Evolutionary conservation across 2,329 filamentous ascomycete genomes (phyloP).

Genomic region (Alternaria hordeiaustralica): DNA sequence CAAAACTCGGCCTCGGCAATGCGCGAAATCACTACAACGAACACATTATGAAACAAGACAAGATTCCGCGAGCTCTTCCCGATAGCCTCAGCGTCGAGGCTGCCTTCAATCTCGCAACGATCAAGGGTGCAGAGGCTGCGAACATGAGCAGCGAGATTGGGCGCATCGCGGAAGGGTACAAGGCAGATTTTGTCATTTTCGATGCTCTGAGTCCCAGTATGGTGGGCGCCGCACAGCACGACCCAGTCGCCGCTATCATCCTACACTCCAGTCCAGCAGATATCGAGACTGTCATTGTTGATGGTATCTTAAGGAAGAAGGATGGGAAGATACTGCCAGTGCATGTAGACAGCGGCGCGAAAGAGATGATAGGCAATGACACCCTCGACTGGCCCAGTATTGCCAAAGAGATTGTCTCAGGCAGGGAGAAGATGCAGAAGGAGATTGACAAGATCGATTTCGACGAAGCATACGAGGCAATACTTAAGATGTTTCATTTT

Average conservation of each 20-base stretch:
- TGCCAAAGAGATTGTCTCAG: constrained; percentile 37
- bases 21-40: constrained; percentile 52
- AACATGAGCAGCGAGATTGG: constrained; percentile 54
- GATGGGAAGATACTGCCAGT: constrained; percentile 39
- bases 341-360: constrained; percentile 26
- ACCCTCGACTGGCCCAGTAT: constrained; percentile 41
- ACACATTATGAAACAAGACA: constrained; percentile 51
- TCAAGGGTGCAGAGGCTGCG: constrained; percentile 54
- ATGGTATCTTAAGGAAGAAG: constrained; percentile 52
- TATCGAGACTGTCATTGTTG: constrained; percentile 54
- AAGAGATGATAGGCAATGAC: constrained; percentile 12
- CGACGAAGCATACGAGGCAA: constrained; percentile 12
- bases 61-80: constrained; percentile 55
- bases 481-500: neutral
- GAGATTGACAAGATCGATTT: constrained; percentile 42
- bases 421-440: constrained; percentile 36
- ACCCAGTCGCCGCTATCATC: constrained; percentile 54
- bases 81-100: constrained; percentile 52
- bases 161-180: constrained; percentile 54
- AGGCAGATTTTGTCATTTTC: constrained; percentile 59
- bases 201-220: constrained; percentile 52
- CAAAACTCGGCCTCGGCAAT: constrained; percentile 60
- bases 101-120: constrained; percentile 59
- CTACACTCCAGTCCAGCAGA: constrained; percentile 51
- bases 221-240: constrained; percentile 50